Base-by-base conservation (phyloP, 208 protist species). In the Phytomonas sp. region DNA sequence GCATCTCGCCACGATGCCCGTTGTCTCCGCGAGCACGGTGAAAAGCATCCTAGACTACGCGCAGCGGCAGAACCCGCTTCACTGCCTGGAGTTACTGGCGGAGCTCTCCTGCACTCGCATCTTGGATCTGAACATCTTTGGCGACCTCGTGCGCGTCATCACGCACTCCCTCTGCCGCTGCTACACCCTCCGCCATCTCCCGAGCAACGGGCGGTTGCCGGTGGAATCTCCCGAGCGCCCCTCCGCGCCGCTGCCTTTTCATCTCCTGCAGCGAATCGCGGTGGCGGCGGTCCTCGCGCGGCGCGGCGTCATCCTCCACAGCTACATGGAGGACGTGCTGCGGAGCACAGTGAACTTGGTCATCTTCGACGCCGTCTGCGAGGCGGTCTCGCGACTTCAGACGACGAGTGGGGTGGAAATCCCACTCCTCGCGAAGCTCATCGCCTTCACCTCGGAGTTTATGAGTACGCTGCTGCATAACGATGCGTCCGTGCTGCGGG, bases 301-400 rank as follows among this genome's bases (percentile, higher is more conserved):
- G 20, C 86, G 78, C 31, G 91, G 91, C 53, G 81, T 90, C 2
- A 74, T 90, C 32, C 66, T 94, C 26, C 91, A 96, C 76, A 87
- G 79, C 66, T 87, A 87, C 43, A 75, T 85, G 69, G 87, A 93
- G 75, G 84, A 90, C 70, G 79, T 90, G 13, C 72, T 96, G 56
- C 86, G 88, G 32, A 84, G 83, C 67, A 89, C 87, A 13, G 82
- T 94, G 17, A 91, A 96, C 71, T 77, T 94, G 11, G 79, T 96
- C 43, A 78, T 96, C n/a, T 96, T 96, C 67, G 91, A 96, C 62
- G 73, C 76, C 33, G 80, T 96, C 28, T 87, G 86, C 46, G 91
- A 93, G 70, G 82, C 79, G 26, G 85, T 94, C n/a, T 81, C 85
- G 40, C 83, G 74, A 29, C 75, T 96, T 37, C 88, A 81, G 6